A percentile compares a stretch with the other conserved stretches of the same genome.
Evolutionary conservation across 768 basidiomycete genomes (phyloP).

Genomic region (Xerocomellus dryophilus): DNA sequence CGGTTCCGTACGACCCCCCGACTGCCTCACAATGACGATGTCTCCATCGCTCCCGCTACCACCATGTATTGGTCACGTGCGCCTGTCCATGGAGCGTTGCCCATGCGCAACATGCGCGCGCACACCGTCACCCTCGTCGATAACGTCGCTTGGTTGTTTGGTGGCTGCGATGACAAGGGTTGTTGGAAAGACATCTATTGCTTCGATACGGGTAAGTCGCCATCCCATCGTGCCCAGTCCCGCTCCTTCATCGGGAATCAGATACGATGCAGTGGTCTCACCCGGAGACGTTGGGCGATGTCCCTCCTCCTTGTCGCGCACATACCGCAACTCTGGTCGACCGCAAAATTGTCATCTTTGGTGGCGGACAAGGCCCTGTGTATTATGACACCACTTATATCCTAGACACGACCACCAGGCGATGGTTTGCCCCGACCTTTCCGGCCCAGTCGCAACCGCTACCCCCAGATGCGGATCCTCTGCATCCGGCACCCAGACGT

Average conservation of each 20-base stretch:
- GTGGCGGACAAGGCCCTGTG: conserved; percentile 77
- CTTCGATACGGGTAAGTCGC: conserved; percentile 70
- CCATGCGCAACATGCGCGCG: conserved; percentile 69
- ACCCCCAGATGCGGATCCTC: conserved; percentile 10
- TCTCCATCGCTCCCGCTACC: conserved; percentile 61
- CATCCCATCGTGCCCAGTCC: background rate
- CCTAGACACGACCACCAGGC: conserved; percentile 71
- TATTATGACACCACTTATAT: conserved; percentile 85
- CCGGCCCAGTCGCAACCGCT: conserved; percentile 11
- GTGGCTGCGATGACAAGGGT: conserved; percentile 81
- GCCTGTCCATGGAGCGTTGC: conserved; percentile 69
- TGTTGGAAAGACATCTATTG: conserved; percentile 75
- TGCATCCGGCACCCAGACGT: conserved; percentile 64
- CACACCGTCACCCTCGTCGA: conserved; percentile 86
- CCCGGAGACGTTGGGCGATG: conserved; percentile 71
- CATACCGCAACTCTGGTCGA: conserved; percentile 86
- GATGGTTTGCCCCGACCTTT: conserved; percentile 55
- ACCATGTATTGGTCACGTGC: conserved; percentile 85
- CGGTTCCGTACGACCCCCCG: conserved; percentile 51
- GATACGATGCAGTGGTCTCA: conserved; percentile 90
- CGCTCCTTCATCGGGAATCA: conserved; percentile 26
- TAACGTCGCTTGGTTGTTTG: conserved; percentile 80
- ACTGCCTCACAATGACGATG: conserved; percentile 60
- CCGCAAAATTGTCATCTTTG: conserved; percentile 76
- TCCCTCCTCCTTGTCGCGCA: conserved; percentile 80